Evolutionary conservation across 148 eudicot species (phyloP).

Genomic region (Arbutus unedo): DNA sequence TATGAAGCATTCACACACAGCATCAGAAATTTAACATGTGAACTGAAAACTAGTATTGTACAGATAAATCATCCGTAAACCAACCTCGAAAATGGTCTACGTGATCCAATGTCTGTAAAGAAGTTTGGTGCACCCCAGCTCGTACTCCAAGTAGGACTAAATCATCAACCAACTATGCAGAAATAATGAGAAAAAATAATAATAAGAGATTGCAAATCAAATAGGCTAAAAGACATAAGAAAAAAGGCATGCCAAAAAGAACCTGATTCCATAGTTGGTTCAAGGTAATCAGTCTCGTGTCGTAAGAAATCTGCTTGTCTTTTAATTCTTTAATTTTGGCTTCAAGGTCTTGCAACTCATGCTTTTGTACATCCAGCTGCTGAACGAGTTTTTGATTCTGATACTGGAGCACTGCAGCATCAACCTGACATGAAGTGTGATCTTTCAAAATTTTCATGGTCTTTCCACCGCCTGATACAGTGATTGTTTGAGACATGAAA

Average conservation of each 20-base stretch:
- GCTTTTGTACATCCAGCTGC: constrained; percentile 80
- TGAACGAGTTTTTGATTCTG: constrained; percentile 92
- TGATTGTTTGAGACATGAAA: background rate
- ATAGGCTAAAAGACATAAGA: constrained; percentile 5
- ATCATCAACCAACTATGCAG: constrained; percentile 68
- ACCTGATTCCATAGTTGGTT: constrained; percentile 89
- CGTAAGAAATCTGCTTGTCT: constrained; percentile 76
- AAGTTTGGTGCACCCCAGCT: constrained; percentile 63
- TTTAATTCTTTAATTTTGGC: constrained; percentile 64
- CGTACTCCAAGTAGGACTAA: constrained; percentile 65
- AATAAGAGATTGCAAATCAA: constrained; percentile 9
- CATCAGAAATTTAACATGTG: background rate
- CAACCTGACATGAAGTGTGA: constrained; percentile 52
- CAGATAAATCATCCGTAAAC: constrained; percentile 8
- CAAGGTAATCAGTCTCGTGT: constrained; percentile 53
- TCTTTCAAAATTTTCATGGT: background rate
- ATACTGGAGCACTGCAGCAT: constrained; percentile 84
- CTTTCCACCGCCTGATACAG: background rate
- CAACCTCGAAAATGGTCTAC: constrained; percentile 63
- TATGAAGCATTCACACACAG: background rate
- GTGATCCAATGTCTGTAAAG: constrained; percentile 51
- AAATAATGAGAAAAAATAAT: constrained; percentile 6
- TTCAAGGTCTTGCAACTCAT: constrained; percentile 80
- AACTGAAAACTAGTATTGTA: background rate
- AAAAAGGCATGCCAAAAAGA: constrained; percentile 6